Evolutionary conservation across 2,329 filamentous ascomycete species (phyloP), one percentile per base, ranked within the genome.

Genomic region (Diaporthe longicolla): DNA sequence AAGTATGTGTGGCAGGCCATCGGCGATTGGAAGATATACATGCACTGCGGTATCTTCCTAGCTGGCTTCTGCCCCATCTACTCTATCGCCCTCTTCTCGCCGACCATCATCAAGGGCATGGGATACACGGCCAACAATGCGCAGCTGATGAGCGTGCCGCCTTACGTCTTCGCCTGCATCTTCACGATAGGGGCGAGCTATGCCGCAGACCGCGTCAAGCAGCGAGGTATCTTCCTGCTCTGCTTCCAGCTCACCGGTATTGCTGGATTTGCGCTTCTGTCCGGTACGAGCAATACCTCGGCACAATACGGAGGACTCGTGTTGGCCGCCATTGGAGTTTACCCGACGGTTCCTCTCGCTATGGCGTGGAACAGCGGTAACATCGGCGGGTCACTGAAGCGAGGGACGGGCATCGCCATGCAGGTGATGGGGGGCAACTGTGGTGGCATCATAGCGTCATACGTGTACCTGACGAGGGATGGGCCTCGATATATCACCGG

Each of bases 131-230:
- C 83, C 77, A 83, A 88, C 72, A 81, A 82, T 3, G 87, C 90
- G 3, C 92, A 93, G 78, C 85, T 93, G 9, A 88, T 92, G 77
- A 90, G 89, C 9, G 89, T 90, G 1, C 91, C 91, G 2, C 91
- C 91, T 0, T 93, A 92, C 76, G 80, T 89, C 10, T 87, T 86
- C 65, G 90, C 89, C 32, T 87, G 89, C 63, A 80, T 90, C 24
- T 80, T 85, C n/a, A 89, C 89, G 1, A 85, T 91, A 54, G 78
- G 86, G 10, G 83, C 81, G 13, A 87, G 87, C 19, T 83, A 88
- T 1, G 79, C 83, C 3, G 79, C 79, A 1, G 80, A 82, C 69
- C 71, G 76, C 35, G 26, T 71, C 26, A 75, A 75, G 26, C 76
- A 76, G 78, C 80, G 82, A 55, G 83, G 84, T 8, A 76, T 83